Evolutionary conservation across 371 early-diverging fungal species (phyloP).

Genomic region (Coemansia sp.): DNA sequence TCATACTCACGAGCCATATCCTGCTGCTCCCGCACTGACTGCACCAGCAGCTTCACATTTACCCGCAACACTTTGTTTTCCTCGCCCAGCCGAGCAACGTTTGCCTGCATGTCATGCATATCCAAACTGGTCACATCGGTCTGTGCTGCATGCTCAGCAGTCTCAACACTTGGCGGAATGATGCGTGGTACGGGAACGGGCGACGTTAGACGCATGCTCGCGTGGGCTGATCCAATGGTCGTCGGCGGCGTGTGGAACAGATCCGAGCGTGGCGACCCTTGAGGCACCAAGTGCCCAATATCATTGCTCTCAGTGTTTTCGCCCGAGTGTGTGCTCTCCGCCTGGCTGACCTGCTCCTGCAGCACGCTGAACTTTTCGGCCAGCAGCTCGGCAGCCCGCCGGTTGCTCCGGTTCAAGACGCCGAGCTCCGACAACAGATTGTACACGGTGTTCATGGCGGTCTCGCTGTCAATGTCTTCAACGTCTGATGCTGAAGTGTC

Average conservation of each 20-base stretch:
- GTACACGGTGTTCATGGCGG: slow-evolving; percentile 49
- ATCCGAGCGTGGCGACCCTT: slow-evolving; percentile 5
- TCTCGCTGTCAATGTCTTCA: slow-evolving; percentile 48
- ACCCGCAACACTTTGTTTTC: slow-evolving; percentile 23
- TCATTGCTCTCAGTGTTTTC: background rate
- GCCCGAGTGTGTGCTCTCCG: slow-evolving; percentile 11
- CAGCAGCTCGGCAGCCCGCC: slow-evolving; percentile 35
- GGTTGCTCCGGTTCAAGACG: slow-evolving; percentile 47
- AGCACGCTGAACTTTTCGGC: slow-evolving; percentile 39
- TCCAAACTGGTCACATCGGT: slow-evolving; percentile 10
- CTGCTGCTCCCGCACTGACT: slow-evolving; percentile 37
- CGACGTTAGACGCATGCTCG: slow-evolving; percentile 7
- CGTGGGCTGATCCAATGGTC: background rate
- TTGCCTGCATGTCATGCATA: background rate
- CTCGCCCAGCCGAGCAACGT: background rate
- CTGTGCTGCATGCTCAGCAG: slow-evolving; percentile 1
- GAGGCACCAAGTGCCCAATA: background rate
- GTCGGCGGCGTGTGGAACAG: slow-evolving; percentile 40
- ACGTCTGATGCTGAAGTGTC: slow-evolving; percentile 19
- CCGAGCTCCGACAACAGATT: slow-evolving; percentile 47
- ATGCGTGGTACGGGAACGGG: background rate
- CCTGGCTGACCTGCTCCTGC: slow-evolving; percentile 26
- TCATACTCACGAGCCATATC: slow-evolving; percentile 44
- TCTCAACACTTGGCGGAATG: background rate
- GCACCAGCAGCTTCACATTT: slow-evolving; percentile 18